Conservation (phyloP, 2,329 filamentous ascomycete species). For the Fonsecaea erecta region DNA sequence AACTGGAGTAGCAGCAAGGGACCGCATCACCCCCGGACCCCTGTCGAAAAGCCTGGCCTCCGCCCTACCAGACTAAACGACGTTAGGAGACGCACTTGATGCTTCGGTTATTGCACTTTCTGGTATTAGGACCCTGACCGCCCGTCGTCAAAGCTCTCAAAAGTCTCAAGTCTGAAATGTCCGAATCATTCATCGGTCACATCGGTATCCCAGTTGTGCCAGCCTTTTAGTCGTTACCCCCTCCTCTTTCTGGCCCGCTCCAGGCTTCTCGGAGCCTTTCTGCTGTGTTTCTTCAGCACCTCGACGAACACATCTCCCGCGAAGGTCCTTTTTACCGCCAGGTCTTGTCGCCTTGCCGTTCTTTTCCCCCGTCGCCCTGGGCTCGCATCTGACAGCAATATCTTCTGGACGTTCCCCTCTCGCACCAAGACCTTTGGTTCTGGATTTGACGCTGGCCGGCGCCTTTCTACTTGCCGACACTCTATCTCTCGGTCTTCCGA, state of each 20-base stretch:
- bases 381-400: background rate
- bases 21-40: slow-evolving; percentile 2
- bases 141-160: slow-evolving; percentile 6
- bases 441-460: background rate
- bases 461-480: background rate
- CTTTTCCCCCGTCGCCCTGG: background rate
- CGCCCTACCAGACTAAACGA: slow-evolving; percentile 25
- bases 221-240: background rate
- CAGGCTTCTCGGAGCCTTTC: background rate
- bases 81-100: slow-evolving; percentile 13
- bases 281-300: background rate
- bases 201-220: background rate
- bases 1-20: slow-evolving; percentile 1
- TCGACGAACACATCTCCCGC: background rate
- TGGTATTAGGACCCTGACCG: slow-evolving; percentile 26
- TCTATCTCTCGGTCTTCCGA: slow-evolving; percentile 8
- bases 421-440: background rate
- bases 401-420: background rate
- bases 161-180: too few relatives aligned
- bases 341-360: background rate
- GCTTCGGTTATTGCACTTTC: slow-evolving; percentile 19
- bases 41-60: slow-evolving; percentile 17
- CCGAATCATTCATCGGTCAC: background rate
- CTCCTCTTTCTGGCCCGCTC: background rate
- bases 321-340: background rate